Conservation (phyloP, 2,329 filamentous ascomycete genomes). For the Orbilia ellipsospora region DNA sequence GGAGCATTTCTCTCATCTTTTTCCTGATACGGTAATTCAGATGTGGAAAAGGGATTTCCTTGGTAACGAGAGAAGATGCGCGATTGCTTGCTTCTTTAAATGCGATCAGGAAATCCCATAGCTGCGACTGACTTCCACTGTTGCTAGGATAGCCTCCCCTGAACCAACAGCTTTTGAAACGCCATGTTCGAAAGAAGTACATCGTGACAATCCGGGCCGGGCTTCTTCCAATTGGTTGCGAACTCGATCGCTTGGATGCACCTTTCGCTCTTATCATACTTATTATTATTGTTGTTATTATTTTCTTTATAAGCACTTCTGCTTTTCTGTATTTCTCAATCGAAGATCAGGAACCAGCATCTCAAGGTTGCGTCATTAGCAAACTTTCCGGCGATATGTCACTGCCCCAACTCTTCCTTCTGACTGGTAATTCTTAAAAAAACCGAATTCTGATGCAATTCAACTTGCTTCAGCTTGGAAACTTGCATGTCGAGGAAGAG, state of each 20-base stretch:
- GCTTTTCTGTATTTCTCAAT: too few relatives aligned
- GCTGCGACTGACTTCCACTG: not conserved
- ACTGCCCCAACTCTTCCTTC: too few relatives aligned
- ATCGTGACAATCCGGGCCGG: not conserved
- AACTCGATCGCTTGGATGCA: constrained; percentile 48
- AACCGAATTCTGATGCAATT: too few relatives aligned
- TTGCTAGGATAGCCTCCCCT: constrained; percentile 9
- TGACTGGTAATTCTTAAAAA: too few relatives aligned
- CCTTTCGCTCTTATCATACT: constrained; percentile 3
- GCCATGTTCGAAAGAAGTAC: constrained; percentile 5
- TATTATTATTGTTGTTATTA: too few relatives aligned
- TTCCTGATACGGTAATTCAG: constrained; percentile 32
- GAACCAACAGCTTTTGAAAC: not conserved
- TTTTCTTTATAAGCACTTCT: too few relatives aligned
- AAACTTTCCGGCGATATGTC: too few relatives aligned
- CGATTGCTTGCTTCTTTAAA: constrained; percentile 23
- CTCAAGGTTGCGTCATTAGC: too few relatives aligned
- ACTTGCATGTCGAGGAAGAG: too few relatives aligned
- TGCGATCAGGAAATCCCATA: constrained; percentile 3
- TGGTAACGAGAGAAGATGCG: constrained; percentile 14
- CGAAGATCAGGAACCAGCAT: too few relatives aligned
- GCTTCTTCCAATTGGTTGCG: constrained; percentile 19
- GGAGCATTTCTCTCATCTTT: constrained; percentile 30
- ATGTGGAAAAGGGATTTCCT: not conserved
- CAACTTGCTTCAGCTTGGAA: too few relatives aligned